phyloP scores from a whole-genome alignment of 2,329 filamentous ascomycete species.

The Aspergillus piperis region DNA sequence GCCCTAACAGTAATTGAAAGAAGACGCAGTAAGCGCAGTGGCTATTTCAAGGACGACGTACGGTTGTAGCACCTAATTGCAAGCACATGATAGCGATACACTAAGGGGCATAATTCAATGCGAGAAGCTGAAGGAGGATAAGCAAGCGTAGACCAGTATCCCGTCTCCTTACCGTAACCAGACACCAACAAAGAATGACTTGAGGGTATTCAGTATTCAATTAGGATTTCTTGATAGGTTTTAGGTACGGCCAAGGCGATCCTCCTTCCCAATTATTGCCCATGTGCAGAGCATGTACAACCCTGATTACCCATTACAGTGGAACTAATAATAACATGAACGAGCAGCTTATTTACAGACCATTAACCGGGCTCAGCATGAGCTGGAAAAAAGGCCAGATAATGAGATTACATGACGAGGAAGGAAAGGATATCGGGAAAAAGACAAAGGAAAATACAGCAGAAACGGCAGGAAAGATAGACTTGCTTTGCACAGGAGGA shows the following conservation, averaged over 20 bases:
- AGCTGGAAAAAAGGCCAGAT: slow-evolving; percentile 3
- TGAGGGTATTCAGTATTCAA: background rate
- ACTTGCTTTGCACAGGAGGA: slow-evolving; percentile 7
- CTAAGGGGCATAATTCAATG: no score
- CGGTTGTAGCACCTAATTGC: no score
- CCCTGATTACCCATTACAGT: background rate
- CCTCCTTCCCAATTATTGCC: background rate
- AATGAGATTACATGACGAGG: slow-evolving; percentile 1
- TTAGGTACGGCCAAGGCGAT: background rate
- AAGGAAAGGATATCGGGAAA: slow-evolving; percentile 22
- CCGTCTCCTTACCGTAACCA: no score
- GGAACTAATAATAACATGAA: slow-evolving; percentile 1
- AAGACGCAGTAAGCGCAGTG: no score
- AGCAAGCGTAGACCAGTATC: no score
- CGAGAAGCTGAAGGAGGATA: no score
- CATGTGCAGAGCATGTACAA: background rate
- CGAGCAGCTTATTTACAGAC: slow-evolving; percentile 21
- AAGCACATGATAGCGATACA: no score
- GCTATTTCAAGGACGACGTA: no score
- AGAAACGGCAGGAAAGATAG: background rate
- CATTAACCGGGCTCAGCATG: slow-evolving; percentile 11
- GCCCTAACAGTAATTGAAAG: no score
- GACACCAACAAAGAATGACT: no score
- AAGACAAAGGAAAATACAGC: slow-evolving; percentile 2
- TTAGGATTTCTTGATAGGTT: background rate